Evolutionary conservation across 1,139 yeast species (phyloP).

Genomic region (Protomyces pachydermus): DNA sequence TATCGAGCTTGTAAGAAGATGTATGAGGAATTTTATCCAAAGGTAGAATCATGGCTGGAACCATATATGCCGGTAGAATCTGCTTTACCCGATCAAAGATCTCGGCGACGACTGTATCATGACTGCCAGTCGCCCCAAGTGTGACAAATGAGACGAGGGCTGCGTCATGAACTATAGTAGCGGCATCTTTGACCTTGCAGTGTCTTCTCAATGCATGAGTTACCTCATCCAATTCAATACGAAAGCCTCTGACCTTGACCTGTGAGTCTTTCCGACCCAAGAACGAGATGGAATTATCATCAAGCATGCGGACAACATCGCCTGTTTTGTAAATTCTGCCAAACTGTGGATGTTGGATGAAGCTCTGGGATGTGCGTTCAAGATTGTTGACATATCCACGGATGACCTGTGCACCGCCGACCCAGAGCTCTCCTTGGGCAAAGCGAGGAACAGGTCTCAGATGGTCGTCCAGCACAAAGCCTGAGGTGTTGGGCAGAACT

Average conservation of each 20-base stretch:
- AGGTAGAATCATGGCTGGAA: constrained; percentile 30
- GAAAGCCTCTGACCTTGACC: constrained; percentile 35
- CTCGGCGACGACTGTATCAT: background rate
- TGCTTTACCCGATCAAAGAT: background rate
- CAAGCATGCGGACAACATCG: constrained; percentile 33
- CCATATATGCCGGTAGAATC: constrained; percentile 33
- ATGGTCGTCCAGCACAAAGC: constrained; percentile 29
- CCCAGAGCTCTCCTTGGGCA: constrained; percentile 33
- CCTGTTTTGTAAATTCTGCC: constrained; percentile 34
- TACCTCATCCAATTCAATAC: constrained; percentile 35
- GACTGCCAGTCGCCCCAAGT: background rate
- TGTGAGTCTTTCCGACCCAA: constrained; percentile 35
- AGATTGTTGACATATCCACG: constrained; percentile 32
- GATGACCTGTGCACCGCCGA: constrained; percentile 34
- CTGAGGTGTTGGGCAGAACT: constrained; percentile 30
- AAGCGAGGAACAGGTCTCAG: constrained; percentile 31
- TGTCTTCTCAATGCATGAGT: constrained; percentile 10
- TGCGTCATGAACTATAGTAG: constrained; percentile 20
- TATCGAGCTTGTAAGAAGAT: constrained; percentile 31
- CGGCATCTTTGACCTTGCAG: constrained; percentile 25
- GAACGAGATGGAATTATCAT: constrained; percentile 32
- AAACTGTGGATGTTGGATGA: constrained; percentile 20
- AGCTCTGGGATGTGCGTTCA: constrained; percentile 30
- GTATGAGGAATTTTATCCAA: constrained; percentile 30
- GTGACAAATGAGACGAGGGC: constrained; percentile 1